Base-by-base conservation (phyloP, 208 protist species). In the Endotrypanum monterogeii region DNA sequence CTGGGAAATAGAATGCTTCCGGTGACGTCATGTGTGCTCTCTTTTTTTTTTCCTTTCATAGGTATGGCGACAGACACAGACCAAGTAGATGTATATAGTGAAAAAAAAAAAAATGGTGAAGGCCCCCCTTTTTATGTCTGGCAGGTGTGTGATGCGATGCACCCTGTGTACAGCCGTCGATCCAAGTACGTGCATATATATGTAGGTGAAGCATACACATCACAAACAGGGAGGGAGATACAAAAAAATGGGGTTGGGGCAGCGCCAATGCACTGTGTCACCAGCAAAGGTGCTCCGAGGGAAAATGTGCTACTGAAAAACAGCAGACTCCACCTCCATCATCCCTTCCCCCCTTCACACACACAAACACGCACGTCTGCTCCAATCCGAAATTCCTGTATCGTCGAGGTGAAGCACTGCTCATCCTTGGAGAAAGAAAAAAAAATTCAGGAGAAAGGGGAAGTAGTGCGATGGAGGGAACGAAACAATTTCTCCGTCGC, bases 401-500 rank as follows among this genome's bases (percentile, higher is more conserved):
- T n/a, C n/a, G n/a, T n/a, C n/a, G n/a, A n/a, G n/a, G n/a, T n/a
- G n/a, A n/a, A n/a, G n/a, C n/a, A n/a, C n/a, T n/a, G n/a, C n/a
- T n/a, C n/a, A n/a, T n/a, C n/a, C n/a, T n/a, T n/a, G n/a, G n/a
- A n/a, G n/a, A n/a, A n/a, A n/a, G n/a, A n/a, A n/a, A n/a, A n/a
- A n/a, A n/a, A n/a, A n/a, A n/a, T n/a, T n/a, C 68, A 28, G 55
- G 56, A 14, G 37, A 25, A 41, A 6, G 57, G 65, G 18, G 69
- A 71, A 20, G 72, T 73, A 18, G 51, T n/a, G 28, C 63, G 57
- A 50, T 72, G 68, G 16, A 75, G 55, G 55, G 79, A 84, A 30
- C 57, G 50, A n/a, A 58, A 54, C 39, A 81, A 23, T 7, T 58
- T 3, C 25, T 81, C 71, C 48, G 76, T 73, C 28, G 52, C 66